phyloP scores from a whole-genome alignment of 495 filamentous ascomycete species.

The Aspergillus steynii region DNA sequence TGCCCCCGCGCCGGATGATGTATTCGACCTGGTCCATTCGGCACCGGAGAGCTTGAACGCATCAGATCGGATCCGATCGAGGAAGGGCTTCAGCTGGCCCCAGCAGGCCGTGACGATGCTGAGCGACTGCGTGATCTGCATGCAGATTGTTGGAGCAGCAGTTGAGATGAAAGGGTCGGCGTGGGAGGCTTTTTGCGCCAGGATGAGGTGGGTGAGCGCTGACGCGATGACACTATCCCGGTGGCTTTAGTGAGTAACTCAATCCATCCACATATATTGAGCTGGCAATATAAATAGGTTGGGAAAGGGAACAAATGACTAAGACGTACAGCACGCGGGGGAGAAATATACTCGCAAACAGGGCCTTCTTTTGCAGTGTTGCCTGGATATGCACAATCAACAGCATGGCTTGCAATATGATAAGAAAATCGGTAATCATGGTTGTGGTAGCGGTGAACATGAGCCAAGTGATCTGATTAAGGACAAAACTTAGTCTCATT shows the following conservation, averaged over 20 bases:
- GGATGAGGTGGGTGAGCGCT: constrained; percentile 17
- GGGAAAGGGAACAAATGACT: not conserved
- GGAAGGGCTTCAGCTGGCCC: constrained; percentile 31
- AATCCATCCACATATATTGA: not conserved
- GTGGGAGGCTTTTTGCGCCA: constrained; percentile 10
- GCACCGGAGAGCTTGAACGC: constrained; percentile 23
- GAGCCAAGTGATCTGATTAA: constrained; percentile 22
- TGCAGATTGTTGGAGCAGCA: constrained; percentile 20
- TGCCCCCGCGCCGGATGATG: not conserved
- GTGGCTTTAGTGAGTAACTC: not conserved
- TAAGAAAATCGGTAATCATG: constrained; percentile 27
- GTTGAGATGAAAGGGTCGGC: constrained; percentile 23
- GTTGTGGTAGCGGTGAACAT: constrained; percentile 24
- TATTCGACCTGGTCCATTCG: constrained; percentile 20
- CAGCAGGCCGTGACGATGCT: constrained; percentile 30
- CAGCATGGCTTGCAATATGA: constrained; percentile 25
- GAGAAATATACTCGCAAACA: constrained; percentile 28
- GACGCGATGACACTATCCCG: constrained; percentile 15
- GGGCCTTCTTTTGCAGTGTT: constrained; percentile 18
- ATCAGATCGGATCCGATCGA: constrained; percentile 28
- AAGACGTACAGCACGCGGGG: constrained; percentile 24
- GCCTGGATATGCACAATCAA: constrained; percentile 28
- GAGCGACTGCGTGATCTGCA: constrained; percentile 21
- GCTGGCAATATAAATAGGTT: no score
- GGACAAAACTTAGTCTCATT: not conserved